Conservation (phyloP, 805 yeast species). For the Monosporozyma aquatica region DNA sequence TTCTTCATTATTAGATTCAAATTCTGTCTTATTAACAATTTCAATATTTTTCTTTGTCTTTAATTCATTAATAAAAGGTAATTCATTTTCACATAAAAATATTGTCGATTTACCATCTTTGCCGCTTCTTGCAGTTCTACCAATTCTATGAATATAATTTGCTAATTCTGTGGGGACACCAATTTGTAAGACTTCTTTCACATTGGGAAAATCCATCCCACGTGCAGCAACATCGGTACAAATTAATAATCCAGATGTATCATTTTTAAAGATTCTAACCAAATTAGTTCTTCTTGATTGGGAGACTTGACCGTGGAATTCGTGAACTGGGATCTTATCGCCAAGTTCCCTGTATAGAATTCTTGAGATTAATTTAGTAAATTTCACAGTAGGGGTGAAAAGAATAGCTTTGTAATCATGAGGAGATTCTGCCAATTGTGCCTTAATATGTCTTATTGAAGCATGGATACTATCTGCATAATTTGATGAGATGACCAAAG, state of each 20-base stretch:
- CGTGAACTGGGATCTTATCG: constrained; percentile 26
- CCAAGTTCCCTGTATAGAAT: constrained; percentile 31
- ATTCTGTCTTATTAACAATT: constrained; percentile 38
- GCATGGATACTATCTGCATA: constrained; percentile 53
- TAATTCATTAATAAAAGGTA: constrained; percentile 44
- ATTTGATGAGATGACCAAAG: constrained; percentile 44
- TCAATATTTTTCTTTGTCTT: constrained; percentile 43
- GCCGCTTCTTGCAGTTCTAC: constrained; percentile 95
- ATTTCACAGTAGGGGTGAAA: constrained; percentile 69
- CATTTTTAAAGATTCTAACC: constrained; percentile 44
- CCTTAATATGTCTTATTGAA: constrained; percentile 42
- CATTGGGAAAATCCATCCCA: constrained; percentile 91
- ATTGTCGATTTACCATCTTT: constrained; percentile 61
- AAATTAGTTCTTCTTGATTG: constrained; percentile 59
- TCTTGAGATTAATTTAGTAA: constrained; percentile 49
- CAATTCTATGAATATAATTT: constrained; percentile 87
- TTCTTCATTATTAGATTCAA: constrained; percentile 31
- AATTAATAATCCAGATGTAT: constrained; percentile 49
- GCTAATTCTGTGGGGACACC: constrained; percentile 67
- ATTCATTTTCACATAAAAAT: constrained; percentile 49
- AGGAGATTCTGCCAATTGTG: constrained; percentile 30
- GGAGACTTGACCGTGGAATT: constrained; percentile 66
- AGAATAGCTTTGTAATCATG: constrained; percentile 64
- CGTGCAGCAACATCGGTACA: constrained; percentile 93
- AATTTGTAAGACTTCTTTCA: constrained; percentile 75